Base-by-base conservation (phyloP, 2,329 filamentous ascomycete genomes). In the Arthrobotrys sphaeroides region DNA sequence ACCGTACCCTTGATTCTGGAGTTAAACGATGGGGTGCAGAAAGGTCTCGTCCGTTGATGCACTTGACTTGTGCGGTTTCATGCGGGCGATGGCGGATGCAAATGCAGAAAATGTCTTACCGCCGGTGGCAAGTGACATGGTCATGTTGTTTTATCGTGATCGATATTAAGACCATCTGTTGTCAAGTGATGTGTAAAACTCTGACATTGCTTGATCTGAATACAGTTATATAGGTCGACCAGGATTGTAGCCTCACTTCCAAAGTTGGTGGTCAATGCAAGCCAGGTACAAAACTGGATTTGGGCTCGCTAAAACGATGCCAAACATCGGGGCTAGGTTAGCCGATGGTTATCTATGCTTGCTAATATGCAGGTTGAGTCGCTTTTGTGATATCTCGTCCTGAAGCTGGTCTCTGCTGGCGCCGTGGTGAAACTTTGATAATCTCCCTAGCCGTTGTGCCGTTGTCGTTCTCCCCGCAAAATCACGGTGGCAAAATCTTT, bases 61-160 rank as follows among this genome's bases (percentile, higher is more conserved):
- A 43, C 55, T 60, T n/a, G 51, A 55, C 38, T 55, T 38, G 38
- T 53, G 61, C n/a, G 31, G 33, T 38, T 40, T 53, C 61, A 53
- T 64, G 43, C 53, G 33, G 43, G 43, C 38, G 16, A 42, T 31
- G 47, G 66, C 66, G 66, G 55, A 61, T 36, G 55, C 16, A 51
- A 22, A 61, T 40, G 51, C 51, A 59, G 18, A 36, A 26, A 53
- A 36, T 70, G 45, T 70, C 55, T 70, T 36, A 53, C 51, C 20
- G 40, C 7, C 18, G 45, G 66, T 70, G 66, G 55, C 66, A 70
- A 55, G 57, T 70, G 66, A 62, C 43, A 62, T 55, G 43, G 60
- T 70, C 55, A 70, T 49, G 33, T 51, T 38, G 51, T 55, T 38
- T 55, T 55, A 55, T 55, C 51, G 16, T 55, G 51, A 55, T 55